Evolutionary conservation across 1,284 basidiomycete genomes (phyloP), one percentile per base, ranked within the genome.

Genomic region (Trametes versicolor): DNA sequence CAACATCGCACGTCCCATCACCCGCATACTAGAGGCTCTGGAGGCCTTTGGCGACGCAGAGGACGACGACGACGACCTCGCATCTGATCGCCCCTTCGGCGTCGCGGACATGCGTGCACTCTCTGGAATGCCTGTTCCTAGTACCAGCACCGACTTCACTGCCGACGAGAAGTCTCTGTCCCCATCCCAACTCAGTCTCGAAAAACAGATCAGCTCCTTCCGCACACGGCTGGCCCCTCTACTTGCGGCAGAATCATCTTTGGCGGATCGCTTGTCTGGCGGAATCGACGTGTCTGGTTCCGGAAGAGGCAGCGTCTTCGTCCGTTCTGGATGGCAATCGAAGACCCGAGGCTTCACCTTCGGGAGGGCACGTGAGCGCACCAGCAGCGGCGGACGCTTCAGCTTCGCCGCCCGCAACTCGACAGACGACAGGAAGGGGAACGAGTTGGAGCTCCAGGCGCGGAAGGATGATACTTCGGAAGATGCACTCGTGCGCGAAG

Each of bases 251-350:
- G 92, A 94, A 70, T 71, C 82, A 2, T 81, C 84, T 48, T 83
- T 94, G 49, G 91, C 86, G 6, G 86, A 90, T 68, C 85, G 87
- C 49, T 83, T 94, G 23, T 90, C 88, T 60, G 91, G 89, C 37
- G 92, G 92, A 12, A 80, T 92, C 62, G 80, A 84, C 41, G 85
- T 92, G 32, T 87, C 88, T 25, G 89, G 90, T 27, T 89, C 90
- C 23, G 89, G 89, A 5, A 90, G 86, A 72, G 89, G 90, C 60
- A 85, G 85, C 58, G 85, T 93, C 41, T 91, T 85, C 72, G 91
- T 93, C n/a, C 87, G 91, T 27, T 87, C 83, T 49, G 91, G 92
- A 12, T 93, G 91, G 91, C 91, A 93, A 73, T 82, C 87, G 2
- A 84, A 87, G 49, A 86, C 87, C 2, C 79, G 88, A 54, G 84